These are phyloP conservation scores for Phylloporus rhodoxanthus DNA, from an alignment of 768 basidiomycete genomes.

Conservation along the genomic window DNA sequence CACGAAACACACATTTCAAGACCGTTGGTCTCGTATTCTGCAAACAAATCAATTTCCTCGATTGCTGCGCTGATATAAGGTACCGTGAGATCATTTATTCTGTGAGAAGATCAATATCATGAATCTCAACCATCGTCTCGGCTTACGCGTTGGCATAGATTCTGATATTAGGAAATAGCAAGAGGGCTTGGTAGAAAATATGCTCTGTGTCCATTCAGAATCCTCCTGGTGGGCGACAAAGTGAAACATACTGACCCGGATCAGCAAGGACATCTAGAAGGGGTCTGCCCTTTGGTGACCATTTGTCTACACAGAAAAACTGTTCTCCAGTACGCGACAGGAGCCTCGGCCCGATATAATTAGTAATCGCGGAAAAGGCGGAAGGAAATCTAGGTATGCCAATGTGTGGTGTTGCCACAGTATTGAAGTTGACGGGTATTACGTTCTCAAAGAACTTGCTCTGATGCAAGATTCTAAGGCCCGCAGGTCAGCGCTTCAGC, in stretches of 20 bases:
- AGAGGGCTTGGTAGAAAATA: conserved; percentile 70
- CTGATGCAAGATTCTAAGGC: conserved; percentile 53
- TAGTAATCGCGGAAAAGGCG: conserved; percentile 47
- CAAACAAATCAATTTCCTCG: conserved; percentile 62
- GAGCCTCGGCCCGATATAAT: conserved; percentile 58
- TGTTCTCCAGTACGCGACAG: conserved; percentile 78
- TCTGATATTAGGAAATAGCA: conserved; percentile 58
- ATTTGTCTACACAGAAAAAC: conserved; percentile 69
- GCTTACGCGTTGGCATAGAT: conserved; percentile 79
- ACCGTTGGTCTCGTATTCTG: conserved; percentile 48
- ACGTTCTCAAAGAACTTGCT: conserved; percentile 67
- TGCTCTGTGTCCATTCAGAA: conserved; percentile 40
- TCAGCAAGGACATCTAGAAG: conserved; percentile 77
- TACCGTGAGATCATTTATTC: conserved; percentile 72
- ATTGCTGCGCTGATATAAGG: conserved; percentile 78
- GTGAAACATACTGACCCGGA: conserved; percentile 43
- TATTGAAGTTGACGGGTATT: conserved; percentile 73
- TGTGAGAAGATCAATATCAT: conserved; percentile 21
- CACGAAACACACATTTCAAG: conserved; percentile 50
- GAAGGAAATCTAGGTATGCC: conserved; percentile 65
- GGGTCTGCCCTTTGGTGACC: conserved; percentile 59
- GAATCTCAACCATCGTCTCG: neutral
- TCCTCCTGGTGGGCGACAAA: neutral
- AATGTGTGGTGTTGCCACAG: conserved; percentile 78
- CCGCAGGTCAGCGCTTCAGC: conserved; percentile 3